Base-by-base conservation (phyloP, 164 flowering plant genomes). In the Tetrastigma voinierianum region DNA sequence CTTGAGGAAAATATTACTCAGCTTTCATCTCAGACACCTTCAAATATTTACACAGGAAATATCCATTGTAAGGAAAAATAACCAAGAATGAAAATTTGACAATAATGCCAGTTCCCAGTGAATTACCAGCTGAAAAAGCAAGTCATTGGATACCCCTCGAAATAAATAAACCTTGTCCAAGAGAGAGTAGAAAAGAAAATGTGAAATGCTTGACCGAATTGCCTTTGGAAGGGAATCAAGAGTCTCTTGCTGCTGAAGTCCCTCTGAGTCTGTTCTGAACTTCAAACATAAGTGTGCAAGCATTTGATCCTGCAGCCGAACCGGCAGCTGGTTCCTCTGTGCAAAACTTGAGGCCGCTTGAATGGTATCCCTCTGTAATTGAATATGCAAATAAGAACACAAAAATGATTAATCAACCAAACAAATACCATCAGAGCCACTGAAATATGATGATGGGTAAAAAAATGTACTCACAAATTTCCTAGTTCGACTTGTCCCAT, bases 21-120 rank as follows among this genome's bases (percentile, higher is more conserved):
- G 96, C 88, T 79, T 89, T 94, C 96, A 91, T 91, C 77, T 90
- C 98, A 3, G 98, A 90, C 46, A 93, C 96, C 98, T 93, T 67
- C 16, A 61, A 59, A 53, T n/a, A 57, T 61, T 46, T 17, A 13
- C 18, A 40, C 44, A 17, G 20, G 2, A 54, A 67, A 64, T 25
- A 16, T 17, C 46, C 65, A 60, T 46, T 23, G 46, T n/a, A 25
- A 20, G 51, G 59, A 19, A 46, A 65, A 19, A 67, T 7, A 17
- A 32, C 2, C 10, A 54, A 44, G 16, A 9, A 45, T n/a, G 45
- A 71, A 49, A 66, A 48, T 15, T 44, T 14, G 16, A 51, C 49
- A 1, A 7, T 11, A 14, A 59, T 11, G 20, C 10, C 10, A 32
- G 7, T n/a, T 51, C 17, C 46, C 19, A 58, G 63, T 48, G 14